These are phyloP conservation scores for Gossypium davidsonii DNA, from an alignment of 441 rosid genomes.

Conservation along the genomic window DNA sequence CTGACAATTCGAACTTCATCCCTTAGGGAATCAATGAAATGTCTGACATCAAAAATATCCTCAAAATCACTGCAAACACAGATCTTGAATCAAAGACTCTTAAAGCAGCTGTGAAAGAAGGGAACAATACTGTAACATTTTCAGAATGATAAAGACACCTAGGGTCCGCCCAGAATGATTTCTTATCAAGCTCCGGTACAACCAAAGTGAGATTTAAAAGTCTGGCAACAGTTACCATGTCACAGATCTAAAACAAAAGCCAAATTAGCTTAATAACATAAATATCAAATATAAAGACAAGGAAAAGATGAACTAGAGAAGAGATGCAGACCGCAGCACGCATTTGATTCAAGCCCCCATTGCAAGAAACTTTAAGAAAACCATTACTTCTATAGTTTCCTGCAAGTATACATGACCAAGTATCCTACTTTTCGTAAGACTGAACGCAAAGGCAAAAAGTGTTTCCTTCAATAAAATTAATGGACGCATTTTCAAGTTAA, in stretches of 20 bases:
- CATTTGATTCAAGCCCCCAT: conserved; percentile 99
- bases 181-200: conserved; percentile 93
- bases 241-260: conserved; percentile 65
- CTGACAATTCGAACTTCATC: conserved; percentile 80
- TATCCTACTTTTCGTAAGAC: conserved; percentile 8
- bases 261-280: conserved; percentile 13
- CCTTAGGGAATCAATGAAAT: conserved; percentile 88
- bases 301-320: conserved; percentile 16
- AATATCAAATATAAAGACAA: conserved; percentile 2
- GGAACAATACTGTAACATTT: background rate
- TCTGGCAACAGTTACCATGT: conserved; percentile 89
- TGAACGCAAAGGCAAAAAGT: conserved; percentile 4
- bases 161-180: conserved; percentile 96
- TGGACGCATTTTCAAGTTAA: background rate
- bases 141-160: conserved; percentile 42
- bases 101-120: conserved; percentile 1
- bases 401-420: conserved; percentile 26
- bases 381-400: conserved; percentile 90
- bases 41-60: conserved; percentile 83
- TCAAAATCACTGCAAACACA: conserved; percentile 75
- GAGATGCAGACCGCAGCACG: conserved; percentile 80
- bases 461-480: background rate
- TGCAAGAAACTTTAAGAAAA: conserved; percentile 78
- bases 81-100: conserved; percentile 19
- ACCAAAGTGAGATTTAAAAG: conserved; percentile 89